These are phyloP conservation scores for Gremmenia infestans DNA, from an alignment of 2,329 filamentous ascomycete species.

Conservation along the genomic window DNA sequence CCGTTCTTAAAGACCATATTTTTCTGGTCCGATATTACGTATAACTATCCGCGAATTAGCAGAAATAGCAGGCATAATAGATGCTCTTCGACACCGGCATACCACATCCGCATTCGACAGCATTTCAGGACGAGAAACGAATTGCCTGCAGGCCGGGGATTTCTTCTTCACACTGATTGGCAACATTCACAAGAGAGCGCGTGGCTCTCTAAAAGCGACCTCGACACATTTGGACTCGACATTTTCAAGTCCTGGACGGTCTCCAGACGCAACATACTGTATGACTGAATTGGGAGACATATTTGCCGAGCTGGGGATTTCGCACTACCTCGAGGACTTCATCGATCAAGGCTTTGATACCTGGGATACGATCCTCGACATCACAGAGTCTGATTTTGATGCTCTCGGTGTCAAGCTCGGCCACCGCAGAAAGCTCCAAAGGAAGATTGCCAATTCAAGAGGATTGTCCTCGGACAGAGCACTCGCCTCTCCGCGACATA, in stretches of 20 bases:
- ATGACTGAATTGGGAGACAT: slow-evolving; percentile 55
- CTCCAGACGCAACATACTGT: slow-evolving; percentile 32
- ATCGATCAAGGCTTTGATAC: slow-evolving; percentile 77
- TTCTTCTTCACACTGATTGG: not conserved
- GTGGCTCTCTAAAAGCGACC: not conserved
- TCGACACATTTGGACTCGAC: not conserved
- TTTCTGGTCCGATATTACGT: too few species aligned
- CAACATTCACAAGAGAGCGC: not conserved
- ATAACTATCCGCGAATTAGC: too few species aligned
- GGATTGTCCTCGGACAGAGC: slow-evolving; percentile 44
- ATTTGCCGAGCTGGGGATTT: slow-evolving; percentile 71
- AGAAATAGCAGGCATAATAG: too few species aligned
- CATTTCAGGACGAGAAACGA: not conserved
- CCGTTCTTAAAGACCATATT: too few species aligned
- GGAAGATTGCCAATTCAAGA: slow-evolving; percentile 71
- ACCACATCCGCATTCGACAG: not conserved
- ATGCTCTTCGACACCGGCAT: too few species aligned
- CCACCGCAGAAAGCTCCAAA: slow-evolving; percentile 80
- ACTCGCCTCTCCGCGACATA: slow-evolving; percentile 32
- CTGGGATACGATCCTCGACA: slow-evolving; percentile 79
- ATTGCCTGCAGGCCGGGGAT: not conserved
- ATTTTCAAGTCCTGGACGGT: slow-evolving; percentile 25
- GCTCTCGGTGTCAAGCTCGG: slow-evolving; percentile 73
- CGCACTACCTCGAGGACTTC: slow-evolving; percentile 70
- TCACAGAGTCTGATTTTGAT: slow-evolving; percentile 78